Evolutionary conservation across 2,329 filamentous ascomycete genomes (phyloP), one percentile per base, ranked within the genome.

Genomic region (Rhynchosporium graminicola): DNA sequence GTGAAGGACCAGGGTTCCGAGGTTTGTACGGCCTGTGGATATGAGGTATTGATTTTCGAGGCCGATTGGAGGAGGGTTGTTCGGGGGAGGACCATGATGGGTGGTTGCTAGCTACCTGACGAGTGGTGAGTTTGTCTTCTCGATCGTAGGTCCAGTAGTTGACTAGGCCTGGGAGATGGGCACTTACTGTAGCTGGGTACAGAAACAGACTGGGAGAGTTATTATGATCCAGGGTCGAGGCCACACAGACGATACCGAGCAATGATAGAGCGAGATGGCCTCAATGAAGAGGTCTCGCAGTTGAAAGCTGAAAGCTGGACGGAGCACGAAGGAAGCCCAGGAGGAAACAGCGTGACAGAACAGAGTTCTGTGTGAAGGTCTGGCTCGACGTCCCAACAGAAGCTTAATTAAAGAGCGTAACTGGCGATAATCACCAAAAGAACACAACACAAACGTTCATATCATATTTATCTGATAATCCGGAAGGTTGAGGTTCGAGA

Each of bases 271-370:
- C 20, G 46, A 31, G 46, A 10, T 54, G 15, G 40, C 51, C 51
- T 54, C 51, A 54, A 29, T 10, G n/a, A 54, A 54, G 51, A 54
- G 51, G 51, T 54, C 51, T 54, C 51, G 51, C 51, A 54, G 51
- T 8, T 54, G 10, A 12, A 42, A 28, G 33, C 33, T 36, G 33
- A 36, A 36, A 36, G 33, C 9, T 26, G 51, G 36, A 28, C 7
- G 3, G 33, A 13, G n/a, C 7, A n/a, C 47, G 10, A 20, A n/a
- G 10, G 15, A 51, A n/a, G 13, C 10, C 2, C 13, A 8, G 8
- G 13, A n/a, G 42, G 42, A 43, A 43, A 43, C 20, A 12, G 42
- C n/a, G 20, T 8, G 20, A 26, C 43, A 54, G 15, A 54, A 54
- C 51, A 54, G 20, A 54, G 51, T 54, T 54, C 51, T 15, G 10